phyloP scores from a whole-genome alignment of 371 early-diverging fungal species.

The Mucor mucedo region DNA sequence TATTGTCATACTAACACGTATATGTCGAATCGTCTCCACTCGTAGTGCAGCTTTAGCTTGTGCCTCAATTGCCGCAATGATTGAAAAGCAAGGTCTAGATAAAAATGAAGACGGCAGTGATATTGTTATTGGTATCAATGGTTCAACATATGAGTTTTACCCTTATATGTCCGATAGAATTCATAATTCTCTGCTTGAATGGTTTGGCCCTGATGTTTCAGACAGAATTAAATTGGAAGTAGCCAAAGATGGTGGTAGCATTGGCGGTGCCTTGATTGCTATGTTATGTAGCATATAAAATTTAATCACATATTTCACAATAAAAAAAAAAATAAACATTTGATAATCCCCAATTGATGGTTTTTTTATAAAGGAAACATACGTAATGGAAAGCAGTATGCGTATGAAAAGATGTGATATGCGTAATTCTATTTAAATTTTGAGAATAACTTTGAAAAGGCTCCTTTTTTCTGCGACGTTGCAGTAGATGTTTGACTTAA shows the following conservation, averaged over 20 bases:
- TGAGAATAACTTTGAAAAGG: slow-evolving; percentile 1
- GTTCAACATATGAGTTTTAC: slow-evolving; percentile 87
- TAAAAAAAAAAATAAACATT: no score
- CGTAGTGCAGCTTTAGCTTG: slow-evolving; percentile 87
- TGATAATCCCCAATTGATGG: background rate
- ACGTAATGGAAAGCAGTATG: background rate
- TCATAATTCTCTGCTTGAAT: slow-evolving; percentile 5
- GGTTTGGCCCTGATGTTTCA: slow-evolving; percentile 37
- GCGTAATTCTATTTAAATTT: slow-evolving; percentile 11
- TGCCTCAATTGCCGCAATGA: slow-evolving; percentile 45
- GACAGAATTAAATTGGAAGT: slow-evolving; percentile 36
- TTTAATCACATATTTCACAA: background rate
- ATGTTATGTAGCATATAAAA: slow-evolving; percentile 34
- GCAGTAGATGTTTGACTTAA: background rate
- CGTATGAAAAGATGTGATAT: background rate
- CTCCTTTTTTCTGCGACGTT: background rate
- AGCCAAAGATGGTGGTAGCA: slow-evolving; percentile 46
- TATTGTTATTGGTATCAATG: slow-evolving; percentile 71
- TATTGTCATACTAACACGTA: slow-evolving; percentile 37
- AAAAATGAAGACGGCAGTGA: slow-evolving; percentile 45
- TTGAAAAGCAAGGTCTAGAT: slow-evolving; percentile 27
- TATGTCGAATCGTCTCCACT: slow-evolving; percentile 80
- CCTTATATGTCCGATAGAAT: slow-evolving; percentile 50
- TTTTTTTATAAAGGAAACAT: background rate
- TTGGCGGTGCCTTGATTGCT: slow-evolving; percentile 51